These are phyloP conservation scores for Alternaria metachromatica DNA, from an alignment of 2,329 filamentous ascomycete genomes.

Conservation along the genomic window DNA sequence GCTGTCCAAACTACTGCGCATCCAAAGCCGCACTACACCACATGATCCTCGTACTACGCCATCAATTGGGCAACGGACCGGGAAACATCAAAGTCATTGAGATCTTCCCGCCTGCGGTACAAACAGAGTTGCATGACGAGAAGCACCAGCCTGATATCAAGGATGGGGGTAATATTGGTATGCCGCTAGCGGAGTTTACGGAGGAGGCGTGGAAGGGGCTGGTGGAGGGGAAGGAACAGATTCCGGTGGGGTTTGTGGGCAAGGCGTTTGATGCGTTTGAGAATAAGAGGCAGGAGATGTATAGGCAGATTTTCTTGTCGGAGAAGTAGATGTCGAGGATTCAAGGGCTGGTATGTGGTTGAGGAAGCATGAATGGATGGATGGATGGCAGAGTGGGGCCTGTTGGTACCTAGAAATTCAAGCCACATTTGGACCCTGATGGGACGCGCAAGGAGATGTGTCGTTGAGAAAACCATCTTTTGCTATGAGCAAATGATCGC, in stretches of 20 bases:
- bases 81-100: conserved; percentile 62
- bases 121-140: conserved; percentile 63
- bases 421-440: conserved; percentile 1
- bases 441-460: background rate
- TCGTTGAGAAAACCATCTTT: background rate
- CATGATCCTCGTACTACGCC: conserved; percentile 59
- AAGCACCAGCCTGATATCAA: conserved; percentile 63
- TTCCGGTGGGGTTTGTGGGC: conserved; percentile 56
- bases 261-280: conserved; percentile 56
- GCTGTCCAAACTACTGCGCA: conserved; percentile 61
- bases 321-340: background rate
- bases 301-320: conserved; percentile 24
- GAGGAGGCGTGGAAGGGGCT: conserved; percentile 58
- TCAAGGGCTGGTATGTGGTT: no score
- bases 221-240: conserved; percentile 58
- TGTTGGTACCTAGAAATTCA: background rate
- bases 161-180: conserved; percentile 58
- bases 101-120: conserved; percentile 62
- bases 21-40: conserved; percentile 64
- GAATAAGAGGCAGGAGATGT: conserved; percentile 54
- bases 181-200: conserved; percentile 61
- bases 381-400: background rate
- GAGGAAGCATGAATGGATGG: no score
- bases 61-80: conserved; percentile 56
- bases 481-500: background rate